Conservation (phyloP, 352 stramenopile genomes). For the Phytophthora colocasiae region DNA sequence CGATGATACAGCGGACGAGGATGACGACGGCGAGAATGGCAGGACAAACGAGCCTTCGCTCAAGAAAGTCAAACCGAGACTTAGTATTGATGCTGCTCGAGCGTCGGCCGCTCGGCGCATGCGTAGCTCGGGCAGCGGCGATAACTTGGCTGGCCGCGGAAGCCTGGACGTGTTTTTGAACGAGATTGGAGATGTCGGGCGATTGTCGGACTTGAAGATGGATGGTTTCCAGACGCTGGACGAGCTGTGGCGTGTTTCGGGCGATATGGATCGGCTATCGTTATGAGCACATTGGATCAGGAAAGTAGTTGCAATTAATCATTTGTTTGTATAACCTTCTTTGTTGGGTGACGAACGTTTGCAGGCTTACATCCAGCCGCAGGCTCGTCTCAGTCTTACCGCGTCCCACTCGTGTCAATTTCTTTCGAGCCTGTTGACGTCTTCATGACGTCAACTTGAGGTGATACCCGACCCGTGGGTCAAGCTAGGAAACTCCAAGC, state of each 20-base stretch:
- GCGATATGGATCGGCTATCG: slow-evolving; percentile 85
- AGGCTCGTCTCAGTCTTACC: slow-evolving; percentile 18
- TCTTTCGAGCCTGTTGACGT: slow-evolving; percentile 28
- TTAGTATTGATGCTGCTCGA: slow-evolving; percentile 80
- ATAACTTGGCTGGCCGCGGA: slow-evolving; percentile 57
- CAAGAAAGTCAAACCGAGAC: slow-evolving; percentile 78
- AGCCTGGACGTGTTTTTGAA: slow-evolving; percentile 84
- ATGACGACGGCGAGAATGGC: slow-evolving; percentile 50
- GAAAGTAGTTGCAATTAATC: slow-evolving; percentile 26
- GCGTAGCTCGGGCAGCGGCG: slow-evolving; percentile 64
- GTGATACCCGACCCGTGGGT: slow-evolving; percentile 6
- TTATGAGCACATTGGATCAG: slow-evolving; percentile 51
- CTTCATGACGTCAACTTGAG: slow-evolving; percentile 28
- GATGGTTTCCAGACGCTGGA: slow-evolving; percentile 86
- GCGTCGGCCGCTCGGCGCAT: slow-evolving; percentile 72
- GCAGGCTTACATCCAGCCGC: no score
- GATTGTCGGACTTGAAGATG: slow-evolving; percentile 88
- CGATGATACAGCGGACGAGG: slow-evolving; percentile 43
- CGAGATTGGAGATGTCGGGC: slow-evolving; percentile 79
- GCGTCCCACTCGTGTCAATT: slow-evolving; percentile 30
- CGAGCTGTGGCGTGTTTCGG: slow-evolving; percentile 86
- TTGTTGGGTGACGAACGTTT: slow-evolving; percentile 1
- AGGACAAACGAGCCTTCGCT: slow-evolving; percentile 62
- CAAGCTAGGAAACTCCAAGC: not conserved
- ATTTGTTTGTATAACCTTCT: slow-evolving; percentile 29